Evolutionary conservation across 345 rosid species (phyloP), one percentile per base, ranked within the genome.

Genomic region (Turnera subulata): DNA sequence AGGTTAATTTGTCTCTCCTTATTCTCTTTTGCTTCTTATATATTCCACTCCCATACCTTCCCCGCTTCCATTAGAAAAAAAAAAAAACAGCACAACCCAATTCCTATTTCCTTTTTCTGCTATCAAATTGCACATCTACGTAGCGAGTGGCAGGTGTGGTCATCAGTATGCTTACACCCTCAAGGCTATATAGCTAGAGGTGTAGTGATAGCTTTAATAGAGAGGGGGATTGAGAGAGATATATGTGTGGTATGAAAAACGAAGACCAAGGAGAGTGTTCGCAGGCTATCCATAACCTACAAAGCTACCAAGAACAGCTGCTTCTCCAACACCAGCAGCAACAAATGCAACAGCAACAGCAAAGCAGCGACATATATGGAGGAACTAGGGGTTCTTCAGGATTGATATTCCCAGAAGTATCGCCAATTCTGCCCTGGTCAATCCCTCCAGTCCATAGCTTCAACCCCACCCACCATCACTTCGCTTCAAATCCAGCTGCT

Each of bases 191-290:
- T 32, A 52, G 9, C 18, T 23, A 11, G 38, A 53, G 63, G 21
- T 15, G n/a, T n/a, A n/a, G n/a, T n/a, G n/a, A n/a, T n/a, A n/a
- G n/a, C n/a, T n/a, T n/a, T n/a, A n/a, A n/a, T n/a, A n/a, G n/a
- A n/a, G n/a, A n/a, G n/a, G n/a, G 38, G 50, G 37, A 59, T 46
- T 66, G 45, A 47, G 35, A 64, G 75, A 46, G 65, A 76, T 3
- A n/a, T 12, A 63, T 82, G 85, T 76, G 88, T 46, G 83, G 80
- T 51, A 65, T 82, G 72, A 82, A 84, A 74, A 91, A 87, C 71
- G 97, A 74, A 64, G 75, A 78, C 57, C 81, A 75, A 61, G 84
- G 76, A 42, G 82, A 84, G 55, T 82, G 81, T 73, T 80, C 88
- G 11, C 80, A 72, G 59, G 73, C 83, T 37, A 63, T 82, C 70